Evolutionary conservation across 768 basidiomycete species (phyloP).

Genomic region (Auriscalpium orientale): DNA sequence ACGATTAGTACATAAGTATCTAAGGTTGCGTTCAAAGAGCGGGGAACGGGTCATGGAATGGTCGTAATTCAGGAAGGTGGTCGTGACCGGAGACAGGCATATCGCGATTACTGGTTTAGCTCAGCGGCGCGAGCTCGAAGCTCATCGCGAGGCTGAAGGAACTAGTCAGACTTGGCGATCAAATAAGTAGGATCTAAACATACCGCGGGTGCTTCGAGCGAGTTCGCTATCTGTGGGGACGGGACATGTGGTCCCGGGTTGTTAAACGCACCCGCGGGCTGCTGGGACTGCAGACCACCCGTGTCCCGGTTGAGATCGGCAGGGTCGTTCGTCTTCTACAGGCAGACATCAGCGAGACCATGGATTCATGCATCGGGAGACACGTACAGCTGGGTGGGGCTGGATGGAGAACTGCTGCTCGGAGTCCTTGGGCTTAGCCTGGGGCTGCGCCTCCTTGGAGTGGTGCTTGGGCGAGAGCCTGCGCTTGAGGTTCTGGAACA

Average conservation of each 20-base stretch:
- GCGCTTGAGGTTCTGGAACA: slow-evolving; percentile 8
- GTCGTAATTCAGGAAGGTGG: too few species aligned
- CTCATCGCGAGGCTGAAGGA: slow-evolving; percentile 42
- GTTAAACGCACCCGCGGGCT: slow-evolving; percentile 24
- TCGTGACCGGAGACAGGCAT: too few species aligned
- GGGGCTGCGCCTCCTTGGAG: neutral
- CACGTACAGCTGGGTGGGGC: slow-evolving; percentile 49
- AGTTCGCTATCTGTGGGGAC: slow-evolving; percentile 32
- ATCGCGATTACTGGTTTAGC: slow-evolving; percentile 25
- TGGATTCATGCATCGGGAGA: too few species aligned
- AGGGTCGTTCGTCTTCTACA: slow-evolving; percentile 51
- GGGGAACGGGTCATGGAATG: too few species aligned
- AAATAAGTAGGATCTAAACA: slow-evolving; percentile 7
- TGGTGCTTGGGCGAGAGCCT: slow-evolving; percentile 5
- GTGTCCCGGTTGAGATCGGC: slow-evolving; percentile 28
- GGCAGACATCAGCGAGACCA: neutral
- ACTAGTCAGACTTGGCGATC: neutral
- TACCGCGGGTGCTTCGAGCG: slow-evolving; percentile 41
- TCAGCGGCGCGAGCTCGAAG: slow-evolving; percentile 38
- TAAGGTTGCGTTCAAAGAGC: too few species aligned
- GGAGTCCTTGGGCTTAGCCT: slow-evolving; percentile 17
- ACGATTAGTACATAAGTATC: too few species aligned
- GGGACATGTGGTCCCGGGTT: slow-evolving; percentile 46
- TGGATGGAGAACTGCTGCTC: slow-evolving; percentile 37
- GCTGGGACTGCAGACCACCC: slow-evolving; percentile 16